Base-by-base conservation (phyloP, 2,329 filamentous ascomycete species). In the Aureobasidium leucospermi region DNA sequence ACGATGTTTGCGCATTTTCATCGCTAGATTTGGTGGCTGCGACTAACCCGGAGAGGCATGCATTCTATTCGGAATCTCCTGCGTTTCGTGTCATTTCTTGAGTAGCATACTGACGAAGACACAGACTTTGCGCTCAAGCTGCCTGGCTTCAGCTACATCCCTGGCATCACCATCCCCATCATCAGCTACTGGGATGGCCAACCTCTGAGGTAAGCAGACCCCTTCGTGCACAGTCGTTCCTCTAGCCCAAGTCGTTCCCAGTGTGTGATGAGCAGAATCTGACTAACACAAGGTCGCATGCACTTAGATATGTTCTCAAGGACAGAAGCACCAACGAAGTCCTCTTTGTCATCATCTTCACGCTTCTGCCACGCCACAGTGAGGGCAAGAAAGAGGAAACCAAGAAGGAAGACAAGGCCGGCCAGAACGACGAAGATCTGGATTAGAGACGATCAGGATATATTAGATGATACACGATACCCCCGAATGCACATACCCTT, bases 251-350 rank as follows among this genome's bases (percentile, higher is more conserved):
- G 36, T 5, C 8, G 13, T 52, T 6, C 23, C 28, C 19, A 8
- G 39, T 15, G 38, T 19, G n/a, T 60, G 43, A 43, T 15, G 41
- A 56, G 41, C 52, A 45, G 52, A 46, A 56, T 56, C 59, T 69
- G 63, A 67, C 67, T 65, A 60, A 62, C 60, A 34, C 70, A 69
- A 89, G 88, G 79, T 87, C 89, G 78, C 89, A 95, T 76, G 81
- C 85, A 66, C 83, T 95, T 76, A 92, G 92, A 81, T 96, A 97
- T 75, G 90, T 95, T 61, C 81, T 97, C 69, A 93, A 92, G 70
- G 89, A 96, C 73, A 84, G 84, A 62, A 74, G 79, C 23, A 93
- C 89, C 0, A 83, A 83, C 49, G 82, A 89, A 36, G 81, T 89
- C 15, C 89, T 96, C 66, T 84, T 96, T 32, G 89, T 93, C 47